Base-by-base conservation (phyloP, 805 yeast genomes). In the Candida sithepensis region DNA sequence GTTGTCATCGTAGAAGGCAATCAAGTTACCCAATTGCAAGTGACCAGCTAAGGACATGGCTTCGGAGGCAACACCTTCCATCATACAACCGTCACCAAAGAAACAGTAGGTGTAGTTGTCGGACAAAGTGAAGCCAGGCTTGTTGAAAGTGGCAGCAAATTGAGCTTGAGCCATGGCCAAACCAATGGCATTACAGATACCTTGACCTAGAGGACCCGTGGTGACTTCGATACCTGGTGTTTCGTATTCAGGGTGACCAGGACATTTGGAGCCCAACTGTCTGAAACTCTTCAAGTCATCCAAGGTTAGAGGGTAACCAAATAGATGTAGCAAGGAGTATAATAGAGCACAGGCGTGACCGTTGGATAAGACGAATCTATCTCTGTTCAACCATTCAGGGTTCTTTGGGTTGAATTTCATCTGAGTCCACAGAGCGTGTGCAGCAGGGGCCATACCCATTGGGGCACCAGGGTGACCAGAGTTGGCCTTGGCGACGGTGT, bases 381-480 rank as follows among this genome's bases (percentile, higher is more conserved):
- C 98, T 71, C 97, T 84, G 81, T 88, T 88, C 70, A 88, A 74
- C 97, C 96, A 92, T 51, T 79, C 74, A 55, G 97, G 92, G 79
- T 88, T 84, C 73, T 84, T 79, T 61, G 98, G 96, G 81, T 88
- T 89, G 77, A 88, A 81, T 61, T 73, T 84, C 85, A 91, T 77
- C 65, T 80, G 80, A 69, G 82, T 78, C 82, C 85, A 88, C 55
- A 92, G 69, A 48, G 82, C 84, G 71, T 92, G 97, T 53, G 97
- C 96, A 51, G 91, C 84, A 41, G 97, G 96, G 16, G 99, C 97
- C 72, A 92, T 75, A 55, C 98, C 98, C 81, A 92, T 82, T 63
- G 98, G 98, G 45, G 99, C 98, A 75, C 99, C 99, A 47, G 99
- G 99, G 75, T 92, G 99, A 58, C 99, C 99, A 51, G 96, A 85